Base-by-base conservation (phyloP, 2,329 filamentous ascomycete genomes). In the Penicillium frequentans region DNA sequence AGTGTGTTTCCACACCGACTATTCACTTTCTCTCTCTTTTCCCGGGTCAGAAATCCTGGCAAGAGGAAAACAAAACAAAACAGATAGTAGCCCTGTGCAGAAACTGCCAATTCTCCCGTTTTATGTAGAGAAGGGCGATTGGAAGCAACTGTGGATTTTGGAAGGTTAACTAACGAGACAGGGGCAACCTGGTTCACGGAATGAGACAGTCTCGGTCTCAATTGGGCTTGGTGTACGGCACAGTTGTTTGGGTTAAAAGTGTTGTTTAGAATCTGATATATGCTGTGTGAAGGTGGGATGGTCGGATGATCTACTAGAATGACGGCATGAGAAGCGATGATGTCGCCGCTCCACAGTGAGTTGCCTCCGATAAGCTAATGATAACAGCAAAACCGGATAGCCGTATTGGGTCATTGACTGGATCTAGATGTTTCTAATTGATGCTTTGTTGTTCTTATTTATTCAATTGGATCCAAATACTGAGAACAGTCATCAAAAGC, bases 271-370 rank as follows among this genome's bases (percentile, higher is more conserved):
- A 52, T 42, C 33, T 19, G 21, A 45, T 31, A 59, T 48, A n/a
- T 56, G 46, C 19, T 44, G 50, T 56, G 43, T 39, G 45, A 33
- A 54, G 39, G 52, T 44, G 52, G 43, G 49, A 52, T 50, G 50
- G 52, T 55, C 53, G 51, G 52, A 61, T 49, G 56, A 57, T 55
- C 46, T 55, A 39, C 54, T 48, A 59, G 29, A 58, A 65, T 67
- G 64, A 67, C 60, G 61, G 54, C 60, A 62, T 66, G 52, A 43
- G 43, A 27, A 54, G 31, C 59, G 55, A 65, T 66, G 64, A 65
- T 65, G 64, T 65, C 63, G 63, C 63, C 63, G 57, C 61, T 66
- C 63, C 63, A 65, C 63, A 55, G 45, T 52, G 33, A 21, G 50
- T 58, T 48, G 60, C 56, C 49, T 56, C 62, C 58, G 64, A 67